phyloP scores from a whole-genome alignment of 1,284 basidiomycete genomes.

The Sphagnurus paluster region DNA sequence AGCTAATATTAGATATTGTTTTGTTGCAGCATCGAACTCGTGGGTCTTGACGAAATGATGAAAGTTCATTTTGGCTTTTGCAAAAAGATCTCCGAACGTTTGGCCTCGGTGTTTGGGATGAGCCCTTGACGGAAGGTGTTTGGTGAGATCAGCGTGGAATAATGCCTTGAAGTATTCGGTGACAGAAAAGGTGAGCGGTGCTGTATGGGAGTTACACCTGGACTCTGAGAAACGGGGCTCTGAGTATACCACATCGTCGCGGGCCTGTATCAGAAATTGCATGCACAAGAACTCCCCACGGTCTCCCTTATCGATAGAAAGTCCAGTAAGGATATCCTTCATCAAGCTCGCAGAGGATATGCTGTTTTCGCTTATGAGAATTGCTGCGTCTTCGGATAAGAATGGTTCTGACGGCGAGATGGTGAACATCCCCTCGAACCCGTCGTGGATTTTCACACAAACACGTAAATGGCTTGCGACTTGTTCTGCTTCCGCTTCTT shows the following conservation, averaged over 20 bases:
- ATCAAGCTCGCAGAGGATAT: background rate
- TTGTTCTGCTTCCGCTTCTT: constrained; percentile 21
- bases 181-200: background rate
- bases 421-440: constrained; percentile 25
- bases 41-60: constrained; percentile 1
- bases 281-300: constrained; percentile 2
- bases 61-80: background rate
- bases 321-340: background rate
- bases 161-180: background rate
- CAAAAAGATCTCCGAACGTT: background rate
- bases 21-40: background rate
- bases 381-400: constrained; percentile 18
- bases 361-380: background rate
- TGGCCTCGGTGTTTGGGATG: background rate
- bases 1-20: background rate
- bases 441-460: constrained; percentile 22
- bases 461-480: constrained; percentile 32
- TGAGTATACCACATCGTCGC: background rate
- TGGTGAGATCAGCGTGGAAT: background rate
- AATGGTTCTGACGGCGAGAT: constrained; percentile 22
- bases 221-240: background rate
- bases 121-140: background rate
- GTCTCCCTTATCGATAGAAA: background rate
- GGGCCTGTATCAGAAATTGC: background rate
- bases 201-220: background rate